These are phyloP conservation scores for Scolecobasidium constrictum DNA, from an alignment of 2,329 filamentous ascomycete genomes.

Conservation along the genomic window DNA sequence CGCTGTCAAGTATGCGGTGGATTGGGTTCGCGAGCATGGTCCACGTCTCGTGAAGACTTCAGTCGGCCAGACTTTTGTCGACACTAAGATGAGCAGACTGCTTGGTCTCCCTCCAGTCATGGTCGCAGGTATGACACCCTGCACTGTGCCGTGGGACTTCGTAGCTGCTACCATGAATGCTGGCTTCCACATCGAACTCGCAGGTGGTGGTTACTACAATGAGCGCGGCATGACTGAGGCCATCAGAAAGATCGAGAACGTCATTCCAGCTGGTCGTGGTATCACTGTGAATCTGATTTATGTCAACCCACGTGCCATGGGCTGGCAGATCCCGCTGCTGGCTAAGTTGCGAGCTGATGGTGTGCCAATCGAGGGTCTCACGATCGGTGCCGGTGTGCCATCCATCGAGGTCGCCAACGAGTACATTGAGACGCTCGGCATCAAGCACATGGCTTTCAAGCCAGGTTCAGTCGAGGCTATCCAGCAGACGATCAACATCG, in stretches of 20 bases:
- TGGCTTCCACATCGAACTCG: slow-evolving; percentile 37
- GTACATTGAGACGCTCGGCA: slow-evolving; percentile 46
- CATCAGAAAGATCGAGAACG: slow-evolving; percentile 32
- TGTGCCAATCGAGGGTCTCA: slow-evolving; percentile 35
- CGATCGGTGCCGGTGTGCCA: slow-evolving; percentile 37
- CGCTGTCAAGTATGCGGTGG: slow-evolving; percentile 85
- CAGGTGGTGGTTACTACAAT: slow-evolving; percentile 40
- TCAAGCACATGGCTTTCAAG: slow-evolving; percentile 39
- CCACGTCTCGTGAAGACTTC: slow-evolving; percentile 88
- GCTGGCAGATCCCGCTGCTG: slow-evolving; percentile 42
- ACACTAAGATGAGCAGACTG: slow-evolving; percentile 59
- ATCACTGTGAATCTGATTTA: slow-evolving; percentile 45
- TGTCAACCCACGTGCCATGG: slow-evolving; percentile 40
- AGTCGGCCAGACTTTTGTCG: slow-evolving; percentile 78
- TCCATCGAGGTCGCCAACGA: slow-evolving; percentile 37
- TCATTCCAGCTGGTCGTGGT: slow-evolving; percentile 36
- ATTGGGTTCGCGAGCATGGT: slow-evolving; percentile 97
- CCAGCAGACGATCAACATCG: slow-evolving; percentile 36
- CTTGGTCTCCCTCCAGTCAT: slow-evolving; percentile 36
- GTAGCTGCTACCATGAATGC: slow-evolving; percentile 44
- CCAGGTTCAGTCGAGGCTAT: slow-evolving; percentile 35
- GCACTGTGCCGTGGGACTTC: slow-evolving; percentile 37
- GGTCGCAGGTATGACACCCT: slow-evolving; percentile 39
- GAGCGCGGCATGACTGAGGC: slow-evolving; percentile 33
- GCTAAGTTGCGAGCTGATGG: slow-evolving; percentile 35